These are phyloP conservation scores for Houttuynia cordata DNA, from an alignment of 164 flowering plant species.

Conservation along the genomic window DNA sequence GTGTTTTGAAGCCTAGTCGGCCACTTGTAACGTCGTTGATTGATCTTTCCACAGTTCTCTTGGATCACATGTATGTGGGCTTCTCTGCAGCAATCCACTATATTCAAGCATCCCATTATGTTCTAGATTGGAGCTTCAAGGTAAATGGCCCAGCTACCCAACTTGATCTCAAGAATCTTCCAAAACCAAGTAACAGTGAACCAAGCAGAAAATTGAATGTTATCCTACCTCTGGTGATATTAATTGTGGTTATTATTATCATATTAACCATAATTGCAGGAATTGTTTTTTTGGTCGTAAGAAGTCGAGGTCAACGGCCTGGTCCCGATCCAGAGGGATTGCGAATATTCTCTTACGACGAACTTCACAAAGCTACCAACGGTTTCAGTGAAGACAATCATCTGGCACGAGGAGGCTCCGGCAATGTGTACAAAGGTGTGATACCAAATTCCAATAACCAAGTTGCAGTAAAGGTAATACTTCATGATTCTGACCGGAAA, in stretches of 20 bases:
- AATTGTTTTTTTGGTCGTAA: conserved; percentile 16
- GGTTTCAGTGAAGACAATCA: conserved; percentile 35
- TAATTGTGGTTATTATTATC: conserved; percentile 11
- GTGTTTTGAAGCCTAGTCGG: conserved; percentile 23
- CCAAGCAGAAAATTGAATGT: conserved; percentile 10
- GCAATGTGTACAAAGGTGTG: conserved; percentile 49
- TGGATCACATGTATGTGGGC: conserved; percentile 53
- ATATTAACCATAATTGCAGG: conserved; percentile 2
- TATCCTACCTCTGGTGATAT: conserved; percentile 7
- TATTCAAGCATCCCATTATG: conserved; percentile 18
- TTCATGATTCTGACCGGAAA: conserved; percentile 48
- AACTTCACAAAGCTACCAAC: conserved; percentile 41
- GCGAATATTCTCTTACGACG: conserved; percentile 39
- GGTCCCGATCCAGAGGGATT: conserved; percentile 47
- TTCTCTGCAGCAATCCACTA: conserved; percentile 64
- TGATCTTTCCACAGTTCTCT: conserved; percentile 37
- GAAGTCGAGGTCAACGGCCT: conserved; percentile 27
- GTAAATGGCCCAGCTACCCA: conserved; percentile 15
- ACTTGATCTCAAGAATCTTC: conserved; percentile 25
- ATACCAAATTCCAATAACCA: too few species aligned
- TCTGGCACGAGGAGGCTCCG: conserved; percentile 49
- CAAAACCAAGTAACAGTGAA: conserved; percentile 24
- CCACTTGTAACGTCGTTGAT: conserved; percentile 23
- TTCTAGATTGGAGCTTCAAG: conserved; percentile 28
- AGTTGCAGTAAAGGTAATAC: conserved; percentile 51